Evolutionary conservation across 2,329 filamentous ascomycete genomes (phyloP).

Genomic region (Verticillium nonalfalfae): DNA sequence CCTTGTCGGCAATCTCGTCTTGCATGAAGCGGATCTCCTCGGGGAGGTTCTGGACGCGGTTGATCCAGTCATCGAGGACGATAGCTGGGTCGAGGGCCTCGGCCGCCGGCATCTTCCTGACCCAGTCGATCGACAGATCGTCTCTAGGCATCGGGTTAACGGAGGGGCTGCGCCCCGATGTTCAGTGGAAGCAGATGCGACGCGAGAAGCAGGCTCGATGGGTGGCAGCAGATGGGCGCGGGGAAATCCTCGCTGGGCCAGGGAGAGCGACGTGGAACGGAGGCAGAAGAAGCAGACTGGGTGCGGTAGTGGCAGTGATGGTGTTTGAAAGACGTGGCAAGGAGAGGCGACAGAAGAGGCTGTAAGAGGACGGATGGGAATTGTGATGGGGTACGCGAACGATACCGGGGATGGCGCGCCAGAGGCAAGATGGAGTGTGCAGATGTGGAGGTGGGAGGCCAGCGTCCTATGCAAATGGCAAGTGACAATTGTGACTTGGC

Average conservation of each 20-base stretch:
- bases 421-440: not conserved
- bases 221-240: not conserved
- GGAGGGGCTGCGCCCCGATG: slow-evolving; percentile 13
- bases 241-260: not conserved
- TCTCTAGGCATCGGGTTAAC: slow-evolving; percentile 68
- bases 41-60: slow-evolving; percentile 69
- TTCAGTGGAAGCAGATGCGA: slow-evolving; percentile 3
- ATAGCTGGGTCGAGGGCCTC: slow-evolving; percentile 59
- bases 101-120: slow-evolving; percentile 57
- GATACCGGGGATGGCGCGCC: not conserved
- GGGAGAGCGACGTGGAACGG: not conserved
- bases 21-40: slow-evolving; percentile 79
- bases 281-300: not conserved
- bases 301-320: not conserved
- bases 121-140: slow-evolving; percentile 65
- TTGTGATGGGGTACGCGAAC: not conserved
- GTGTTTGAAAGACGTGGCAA: not conserved
- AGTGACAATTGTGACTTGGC: slow-evolving; percentile 1
- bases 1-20: slow-evolving; percentile 77
- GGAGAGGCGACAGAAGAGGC: not conserved
- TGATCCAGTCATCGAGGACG: slow-evolving; percentile 74
- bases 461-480: not conserved
- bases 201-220: not conserved
- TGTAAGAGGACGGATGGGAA: not conserved
- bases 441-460: not conserved